Percentiles rank a stretch among this genome's conserved stretches.
These are phyloP conservation scores for Backusella macrospora DNA, from an alignment of 192 early-diverging fungal genomes.

Conservation along the genomic window DNA sequence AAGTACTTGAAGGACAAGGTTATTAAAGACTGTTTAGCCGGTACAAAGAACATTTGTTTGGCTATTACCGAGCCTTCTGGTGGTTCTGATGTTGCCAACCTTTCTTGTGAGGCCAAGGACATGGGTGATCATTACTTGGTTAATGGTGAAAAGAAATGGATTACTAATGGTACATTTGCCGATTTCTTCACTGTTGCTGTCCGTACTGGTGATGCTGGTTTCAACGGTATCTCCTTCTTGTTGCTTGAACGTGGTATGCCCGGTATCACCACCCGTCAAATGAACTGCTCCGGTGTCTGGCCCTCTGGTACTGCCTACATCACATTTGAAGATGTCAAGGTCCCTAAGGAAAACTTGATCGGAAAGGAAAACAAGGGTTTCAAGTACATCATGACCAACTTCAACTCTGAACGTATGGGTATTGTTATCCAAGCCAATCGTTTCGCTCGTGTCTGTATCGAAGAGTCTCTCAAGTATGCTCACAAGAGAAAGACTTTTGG, in stretches of 20 bases:
- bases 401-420: slow-evolving; percentile 82
- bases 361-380: slow-evolving; percentile 87
- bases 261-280: slow-evolving; percentile 78
- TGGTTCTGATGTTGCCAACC: slow-evolving; percentile 76
- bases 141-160: slow-evolving; percentile 88
- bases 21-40: slow-evolving; percentile 62
- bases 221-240: slow-evolving; percentile 76
- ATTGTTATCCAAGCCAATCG: slow-evolving; percentile 85
- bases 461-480: slow-evolving; percentile 82
- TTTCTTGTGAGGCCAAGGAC: slow-evolving; percentile 66
- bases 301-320: slow-evolving; percentile 75
- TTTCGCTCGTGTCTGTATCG: slow-evolving; percentile 85
- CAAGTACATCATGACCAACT: slow-evolving; percentile 65
- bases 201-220: slow-evolving; percentile 77
- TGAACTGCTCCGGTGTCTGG: slow-evolving; percentile 85
- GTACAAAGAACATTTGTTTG: slow-evolving; percentile 78
- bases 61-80: slow-evolving; percentile 78
- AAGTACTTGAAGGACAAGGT: slow-evolving; percentile 72
- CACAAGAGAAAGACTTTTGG: slow-evolving; percentile 88
- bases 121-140: slow-evolving; percentile 77
- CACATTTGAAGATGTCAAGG: slow-evolving; percentile 85
- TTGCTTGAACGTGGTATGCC: slow-evolving; percentile 74
- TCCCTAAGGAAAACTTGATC: slow-evolving; percentile 82
- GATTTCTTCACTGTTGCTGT: slow-evolving; percentile 84
- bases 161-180: slow-evolving; percentile 80